phyloP scores from a whole-genome alignment of 495 filamentous ascomycete genomes.

The Terfezia claveryi region DNA sequence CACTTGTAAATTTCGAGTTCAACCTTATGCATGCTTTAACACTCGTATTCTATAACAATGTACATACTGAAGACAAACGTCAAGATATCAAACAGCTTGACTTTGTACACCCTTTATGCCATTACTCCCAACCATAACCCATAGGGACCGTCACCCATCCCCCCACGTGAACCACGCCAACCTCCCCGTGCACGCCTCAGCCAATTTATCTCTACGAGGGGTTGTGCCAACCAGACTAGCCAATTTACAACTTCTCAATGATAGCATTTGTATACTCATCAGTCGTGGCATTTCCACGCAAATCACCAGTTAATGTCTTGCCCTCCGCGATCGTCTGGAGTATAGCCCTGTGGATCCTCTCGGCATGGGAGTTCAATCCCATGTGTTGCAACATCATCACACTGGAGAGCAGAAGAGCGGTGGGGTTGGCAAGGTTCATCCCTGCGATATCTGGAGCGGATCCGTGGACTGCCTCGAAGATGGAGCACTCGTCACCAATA shows the following conservation, averaged over 20 bases:
- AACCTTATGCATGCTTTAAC: too few species aligned
- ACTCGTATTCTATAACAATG: too few species aligned
- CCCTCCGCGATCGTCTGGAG: conserved; percentile 89
- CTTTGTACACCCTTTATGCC: too few species aligned
- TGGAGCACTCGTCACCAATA: conserved; percentile 96
- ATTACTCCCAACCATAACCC: too few species aligned
- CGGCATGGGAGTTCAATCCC: conserved; percentile 65
- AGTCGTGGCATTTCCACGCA: conserved; percentile 87
- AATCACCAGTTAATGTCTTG: conserved; percentile 83
- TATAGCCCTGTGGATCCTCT: conserved; percentile 76
- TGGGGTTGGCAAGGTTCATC: conserved; percentile 86
- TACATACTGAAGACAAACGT: too few species aligned
- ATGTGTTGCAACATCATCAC: conserved; percentile 99
- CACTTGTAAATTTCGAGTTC: too few species aligned
- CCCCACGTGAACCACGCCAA: too few species aligned
- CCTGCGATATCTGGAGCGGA: conserved; percentile 95
- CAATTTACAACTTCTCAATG: conserved; percentile 33
- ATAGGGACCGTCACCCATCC: too few species aligned
- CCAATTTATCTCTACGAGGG: too few species aligned
- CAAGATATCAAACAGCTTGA: too few species aligned
- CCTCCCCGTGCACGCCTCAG: background rate
- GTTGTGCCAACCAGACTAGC: too few species aligned
- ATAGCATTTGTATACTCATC: conserved; percentile 78
- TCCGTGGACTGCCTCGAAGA: conserved; percentile 98
- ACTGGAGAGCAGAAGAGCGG: conserved; percentile 68